phyloP scores from a whole-genome alignment of 1,139 yeast species.

The Saccharomycopsis hybrid region DNA sequence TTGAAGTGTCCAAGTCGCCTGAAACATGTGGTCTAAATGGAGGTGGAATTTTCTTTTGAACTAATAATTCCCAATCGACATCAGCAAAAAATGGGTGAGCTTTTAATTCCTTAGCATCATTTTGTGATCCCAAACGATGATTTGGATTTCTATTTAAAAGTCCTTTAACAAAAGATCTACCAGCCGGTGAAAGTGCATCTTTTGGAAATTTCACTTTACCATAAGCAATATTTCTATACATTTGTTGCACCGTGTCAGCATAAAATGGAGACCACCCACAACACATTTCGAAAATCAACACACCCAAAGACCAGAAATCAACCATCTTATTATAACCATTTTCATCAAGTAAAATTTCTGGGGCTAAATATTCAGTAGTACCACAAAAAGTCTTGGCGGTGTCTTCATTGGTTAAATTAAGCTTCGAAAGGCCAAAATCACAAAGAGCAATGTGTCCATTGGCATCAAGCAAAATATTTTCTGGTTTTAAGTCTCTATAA shows the following conservation, averaged over 20 bases:
- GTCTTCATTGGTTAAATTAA: constrained; percentile 74
- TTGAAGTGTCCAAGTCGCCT: constrained; percentile 89
- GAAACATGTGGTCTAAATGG: constrained; percentile 93
- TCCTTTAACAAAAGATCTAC: constrained; percentile 92
- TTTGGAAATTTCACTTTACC: constrained; percentile 97
- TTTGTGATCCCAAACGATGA: constrained; percentile 78
- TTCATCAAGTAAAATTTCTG: constrained; percentile 76
- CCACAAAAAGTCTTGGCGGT: constrained; percentile 98
- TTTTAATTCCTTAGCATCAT: constrained; percentile 43
- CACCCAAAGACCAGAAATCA: constrained; percentile 82
- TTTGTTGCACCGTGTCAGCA: constrained; percentile 88
- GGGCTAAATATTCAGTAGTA: constrained; percentile 86
- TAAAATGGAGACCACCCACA: constrained; percentile 99
- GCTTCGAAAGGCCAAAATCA: constrained; percentile 94
- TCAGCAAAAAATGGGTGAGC: constrained; percentile 85
- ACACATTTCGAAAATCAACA: constrained; percentile 79
- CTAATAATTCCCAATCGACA: constrained; percentile 79
- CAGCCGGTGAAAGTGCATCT: constrained; percentile 86
- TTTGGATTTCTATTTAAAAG: constrained; percentile 89
- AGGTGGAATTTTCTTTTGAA: constrained; percentile 84
- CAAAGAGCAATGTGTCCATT: constrained; percentile 95
- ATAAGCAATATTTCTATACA: constrained; percentile 97
- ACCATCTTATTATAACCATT: constrained; percentile 82
- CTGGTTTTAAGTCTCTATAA: constrained; percentile 93
- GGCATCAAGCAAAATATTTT: constrained; percentile 86